Evolutionary conservation across 2,329 filamentous ascomycete genomes (phyloP).

Genomic region (Scopulariopsis brevicaulis): DNA sequence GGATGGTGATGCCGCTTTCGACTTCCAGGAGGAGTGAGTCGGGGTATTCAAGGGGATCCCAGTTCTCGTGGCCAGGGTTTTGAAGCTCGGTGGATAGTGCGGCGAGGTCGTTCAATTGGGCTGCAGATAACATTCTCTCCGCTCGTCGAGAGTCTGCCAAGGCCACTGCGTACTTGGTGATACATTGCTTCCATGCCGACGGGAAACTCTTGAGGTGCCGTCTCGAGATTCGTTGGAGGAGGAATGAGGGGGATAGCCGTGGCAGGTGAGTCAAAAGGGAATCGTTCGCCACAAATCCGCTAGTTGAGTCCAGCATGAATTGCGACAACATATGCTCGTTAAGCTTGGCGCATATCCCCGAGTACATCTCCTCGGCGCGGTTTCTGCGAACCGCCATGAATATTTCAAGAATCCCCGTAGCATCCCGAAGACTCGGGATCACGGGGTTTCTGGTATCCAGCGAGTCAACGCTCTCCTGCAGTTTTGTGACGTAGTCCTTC

Average conservation of each 20-base stretch:
- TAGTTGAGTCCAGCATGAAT: background rate
- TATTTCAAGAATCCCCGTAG: background rate
- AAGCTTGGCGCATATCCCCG: background rate
- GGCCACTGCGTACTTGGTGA: constrained; percentile 27
- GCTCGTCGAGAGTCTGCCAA: constrained; percentile 29
- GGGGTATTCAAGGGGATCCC: constrained; percentile 37
- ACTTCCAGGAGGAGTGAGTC: constrained; percentile 55
- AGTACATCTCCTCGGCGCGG: background rate
- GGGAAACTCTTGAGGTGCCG: constrained; percentile 15
- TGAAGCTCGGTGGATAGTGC: constrained; percentile 28
- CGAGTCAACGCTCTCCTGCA: background rate
- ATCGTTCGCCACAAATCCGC: too few species aligned
- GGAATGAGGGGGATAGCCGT: constrained; percentile 18
- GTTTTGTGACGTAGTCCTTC: background rate
- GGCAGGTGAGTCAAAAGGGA: constrained; percentile 9
- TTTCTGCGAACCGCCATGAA: background rate
- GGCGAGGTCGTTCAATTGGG: constrained; percentile 9
- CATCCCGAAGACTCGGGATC: background rate
- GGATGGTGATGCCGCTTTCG: constrained; percentile 50
- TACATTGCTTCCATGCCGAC: constrained; percentile 18
- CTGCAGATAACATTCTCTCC: constrained; percentile 20
- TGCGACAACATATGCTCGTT: background rate
- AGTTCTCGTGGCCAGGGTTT: constrained; percentile 44
- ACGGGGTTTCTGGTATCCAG: background rate
- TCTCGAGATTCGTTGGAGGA: constrained; percentile 20